These are phyloP conservation scores for Penicillium rolfsii DNA, from an alignment of 2,329 filamentous ascomycete species.

Conservation along the genomic window DNA sequence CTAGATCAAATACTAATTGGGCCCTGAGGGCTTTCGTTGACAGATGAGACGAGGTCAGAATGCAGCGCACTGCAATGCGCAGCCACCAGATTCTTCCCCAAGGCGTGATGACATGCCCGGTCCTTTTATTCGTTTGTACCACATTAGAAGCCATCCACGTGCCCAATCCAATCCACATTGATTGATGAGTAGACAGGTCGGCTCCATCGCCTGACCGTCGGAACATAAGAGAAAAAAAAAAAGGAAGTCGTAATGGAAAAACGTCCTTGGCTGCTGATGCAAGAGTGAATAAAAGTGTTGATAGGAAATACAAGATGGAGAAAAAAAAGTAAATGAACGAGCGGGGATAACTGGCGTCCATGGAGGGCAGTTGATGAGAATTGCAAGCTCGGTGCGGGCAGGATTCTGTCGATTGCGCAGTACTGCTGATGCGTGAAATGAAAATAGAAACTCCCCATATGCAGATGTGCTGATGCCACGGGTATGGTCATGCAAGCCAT, in stretches of 20 bases:
- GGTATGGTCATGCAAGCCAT: slow-evolving; percentile 25
- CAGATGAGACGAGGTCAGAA: slow-evolving; percentile 25
- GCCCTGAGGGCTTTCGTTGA: slow-evolving; percentile 23
- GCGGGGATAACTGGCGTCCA: slow-evolving; percentile 26
- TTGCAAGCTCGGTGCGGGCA: neutral
- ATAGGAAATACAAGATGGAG: slow-evolving; percentile 27
- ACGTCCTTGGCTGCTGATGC: slow-evolving; percentile 18
- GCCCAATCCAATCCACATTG: neutral
- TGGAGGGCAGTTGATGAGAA: slow-evolving; percentile 16
- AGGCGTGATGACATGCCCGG: slow-evolving; percentile 7
- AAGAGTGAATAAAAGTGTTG: slow-evolving; percentile 16
- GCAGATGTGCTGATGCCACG: slow-evolving; percentile 28
- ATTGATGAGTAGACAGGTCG: neutral
- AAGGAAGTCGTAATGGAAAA: slow-evolving; percentile 14
- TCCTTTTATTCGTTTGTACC: slow-evolving; percentile 12
- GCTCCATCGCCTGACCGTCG: neutral
- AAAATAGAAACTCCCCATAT: slow-evolving; percentile 31
- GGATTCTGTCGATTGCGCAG: slow-evolving; percentile 7
- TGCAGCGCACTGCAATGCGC: slow-evolving; percentile 19
- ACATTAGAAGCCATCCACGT: slow-evolving; percentile 7
- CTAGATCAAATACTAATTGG: slow-evolving; percentile 26
- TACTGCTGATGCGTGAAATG: slow-evolving; percentile 26
- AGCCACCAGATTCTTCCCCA: neutral
- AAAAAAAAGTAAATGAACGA: slow-evolving; percentile 21
- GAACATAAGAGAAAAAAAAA: neutral